Evolutionary conservation across 495 filamentous ascomycete species (phyloP), one percentile per base, ranked within the genome.

Genomic region (Lasiosphaeriaceae sp.): DNA sequence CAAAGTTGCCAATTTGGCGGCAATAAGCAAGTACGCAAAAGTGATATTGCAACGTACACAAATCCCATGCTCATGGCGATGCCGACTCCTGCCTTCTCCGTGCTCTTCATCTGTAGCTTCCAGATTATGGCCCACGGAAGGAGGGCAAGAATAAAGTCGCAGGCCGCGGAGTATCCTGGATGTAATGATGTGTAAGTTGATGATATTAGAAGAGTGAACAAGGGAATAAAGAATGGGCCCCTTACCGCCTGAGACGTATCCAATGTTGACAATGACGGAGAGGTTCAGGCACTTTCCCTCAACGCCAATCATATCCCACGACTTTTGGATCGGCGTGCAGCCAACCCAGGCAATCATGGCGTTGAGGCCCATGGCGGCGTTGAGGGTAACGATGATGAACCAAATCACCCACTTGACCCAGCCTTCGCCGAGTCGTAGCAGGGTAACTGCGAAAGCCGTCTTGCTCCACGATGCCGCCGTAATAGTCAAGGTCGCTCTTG

Each of bases 41-140:
- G n/a, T n/a, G n/a, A n/a, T n/a, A n/a, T n/a, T n/a, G n/a, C 8
- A 16, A 57, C 29, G 21, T 44, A 60, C 50, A 62, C 12, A 6
- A 64, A n/a, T 1, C 71, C 71, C 59, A 72, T 63, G 47, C 67
- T 72, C 71, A 73, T 72, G 14, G 67, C 67, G 12, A 72, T 31
- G 19, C 55, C 61, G n/a, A 67, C 57, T 3, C 69, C 71, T 43
- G 67, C 45, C 50, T 65, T 71, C 58, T 72, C 71, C 20, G 49
- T 59, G 12, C 17, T 62, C 48, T 58, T 56, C 66, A 72, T 67
- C 37, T 66, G 52, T 12, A 70, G 56, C 23, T 61, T 64, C 58
- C 54, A 64, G 5, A 72, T 56, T 11, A 68, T 54, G 23, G 45
- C 53, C 68, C 70, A 72, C 1, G 66, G 68, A 11, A 70, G 55